phyloP scores from a whole-genome alignment of 1,139 yeast genomes.

The Magnusiomyces fungicola region DNA sequence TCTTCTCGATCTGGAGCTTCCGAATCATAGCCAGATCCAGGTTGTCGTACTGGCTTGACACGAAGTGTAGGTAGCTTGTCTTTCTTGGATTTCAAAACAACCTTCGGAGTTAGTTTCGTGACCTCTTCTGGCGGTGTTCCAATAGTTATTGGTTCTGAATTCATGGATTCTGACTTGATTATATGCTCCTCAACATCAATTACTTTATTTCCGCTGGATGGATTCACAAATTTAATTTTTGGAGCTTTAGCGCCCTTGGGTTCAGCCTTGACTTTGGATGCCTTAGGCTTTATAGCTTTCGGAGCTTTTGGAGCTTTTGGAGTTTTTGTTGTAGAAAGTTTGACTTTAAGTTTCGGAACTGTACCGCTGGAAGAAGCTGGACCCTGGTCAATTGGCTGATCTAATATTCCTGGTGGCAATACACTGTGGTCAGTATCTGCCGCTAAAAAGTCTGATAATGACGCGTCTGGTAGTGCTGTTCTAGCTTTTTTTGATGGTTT shows the following conservation, averaged over 20 bases:
- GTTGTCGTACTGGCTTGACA: constrained; percentile 75
- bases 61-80: constrained; percentile 48
- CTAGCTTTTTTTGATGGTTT: too few relatives aligned
- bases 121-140: too few relatives aligned
- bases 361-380: too few relatives aligned
- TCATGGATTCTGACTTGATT: too few relatives aligned
- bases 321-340: constrained; percentile 5
- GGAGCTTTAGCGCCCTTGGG: constrained; percentile 59
- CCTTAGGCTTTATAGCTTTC: neutral
- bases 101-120: too few relatives aligned
- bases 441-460: too few relatives aligned
- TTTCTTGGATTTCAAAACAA: neutral
- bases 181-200: too few relatives aligned
- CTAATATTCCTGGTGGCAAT: too few relatives aligned
- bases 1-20: constrained; percentile 96
- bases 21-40: constrained; percentile 95
- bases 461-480: too few relatives aligned
- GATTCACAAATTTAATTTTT: constrained; percentile 68
- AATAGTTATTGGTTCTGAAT: too few relatives aligned
- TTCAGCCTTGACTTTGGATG: constrained; percentile 63
- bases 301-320: neutral
- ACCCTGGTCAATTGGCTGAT: neutral
- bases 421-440: too few relatives aligned
- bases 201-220: constrained; percentile 1
- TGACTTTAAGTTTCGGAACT: constrained; percentile 2